Percentiles rank a stretch among this genome's conserved stretches.
Conservation (phyloP, 768 basidiomycete genomes). For the Cystofilobasidium ferigula region DNA sequence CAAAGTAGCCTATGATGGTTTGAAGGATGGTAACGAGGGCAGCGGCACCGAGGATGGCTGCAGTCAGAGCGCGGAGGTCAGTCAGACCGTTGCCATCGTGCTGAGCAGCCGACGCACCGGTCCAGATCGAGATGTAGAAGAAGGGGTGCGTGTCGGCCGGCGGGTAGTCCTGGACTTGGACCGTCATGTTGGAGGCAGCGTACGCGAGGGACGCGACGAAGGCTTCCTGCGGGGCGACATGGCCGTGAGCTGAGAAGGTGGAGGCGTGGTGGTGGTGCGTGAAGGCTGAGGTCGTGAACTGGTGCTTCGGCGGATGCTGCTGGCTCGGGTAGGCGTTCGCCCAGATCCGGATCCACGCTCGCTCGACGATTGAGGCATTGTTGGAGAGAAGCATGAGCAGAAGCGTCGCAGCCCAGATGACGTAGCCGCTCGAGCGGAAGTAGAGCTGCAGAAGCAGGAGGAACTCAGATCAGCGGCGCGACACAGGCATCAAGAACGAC, state of each 20-base stretch:
- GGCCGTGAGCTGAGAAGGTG: background rate
- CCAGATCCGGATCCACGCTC: conserved; percentile 19
- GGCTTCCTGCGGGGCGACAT: background rate
- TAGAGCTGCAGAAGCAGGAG: background rate
- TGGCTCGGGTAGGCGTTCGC: conserved; percentile 6
- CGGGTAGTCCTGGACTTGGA: background rate
- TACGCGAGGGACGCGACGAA: background rate
- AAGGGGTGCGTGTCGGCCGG: conserved; percentile 51
- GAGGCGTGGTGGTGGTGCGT: background rate
- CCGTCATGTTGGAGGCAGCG: conserved; percentile 8
- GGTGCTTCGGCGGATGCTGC: background rate
- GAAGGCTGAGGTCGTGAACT: background rate
- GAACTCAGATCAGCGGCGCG: background rate
- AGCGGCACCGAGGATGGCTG: conserved; percentile 47
- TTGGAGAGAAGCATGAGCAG: conserved; percentile 18
- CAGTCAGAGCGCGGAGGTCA: background rate
- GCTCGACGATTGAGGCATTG: conserved; percentile 20
- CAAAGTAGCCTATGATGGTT: conserved; percentile 44
- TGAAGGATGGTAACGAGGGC: conserved; percentile 41
- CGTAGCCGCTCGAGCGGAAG: conserved; percentile 2
- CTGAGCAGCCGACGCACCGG: background rate
- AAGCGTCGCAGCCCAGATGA: conserved; percentile 17
- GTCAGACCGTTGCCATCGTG: conserved; percentile 27
- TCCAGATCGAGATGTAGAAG: conserved; percentile 62
- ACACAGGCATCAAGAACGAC: background rate